These are phyloP conservation scores for Pseudozyma pruni DNA, from an alignment of 1,284 basidiomycete species.

Conservation along the genomic window DNA sequence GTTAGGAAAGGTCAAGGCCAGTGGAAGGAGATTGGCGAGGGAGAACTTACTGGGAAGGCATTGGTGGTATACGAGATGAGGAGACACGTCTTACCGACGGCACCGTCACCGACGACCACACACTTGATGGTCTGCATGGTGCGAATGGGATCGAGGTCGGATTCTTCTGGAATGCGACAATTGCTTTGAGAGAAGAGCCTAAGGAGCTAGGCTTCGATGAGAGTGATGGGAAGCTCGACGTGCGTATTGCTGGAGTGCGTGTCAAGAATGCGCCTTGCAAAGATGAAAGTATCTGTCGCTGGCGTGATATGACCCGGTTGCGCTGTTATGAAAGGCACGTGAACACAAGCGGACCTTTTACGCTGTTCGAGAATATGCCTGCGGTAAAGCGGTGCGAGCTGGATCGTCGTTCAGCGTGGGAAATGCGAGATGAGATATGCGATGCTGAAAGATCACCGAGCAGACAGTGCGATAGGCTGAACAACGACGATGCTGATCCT, in stretches of 20 bases:
- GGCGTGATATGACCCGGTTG: too few relatives aligned
- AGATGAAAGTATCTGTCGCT: too few relatives aligned
- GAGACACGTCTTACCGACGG: conserved; percentile 67
- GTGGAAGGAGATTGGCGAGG: background rate
- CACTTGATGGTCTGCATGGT: conserved; percentile 65
- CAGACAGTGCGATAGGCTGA: background rate
- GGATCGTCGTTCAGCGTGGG: background rate
- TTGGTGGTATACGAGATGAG: conserved; percentile 68
- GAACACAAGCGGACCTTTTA: too few relatives aligned
- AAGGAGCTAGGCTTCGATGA: too few relatives aligned
- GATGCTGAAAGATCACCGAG: background rate
- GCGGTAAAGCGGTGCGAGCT: background rate
- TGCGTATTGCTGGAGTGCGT: background rate
- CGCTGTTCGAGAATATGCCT: too few relatives aligned
- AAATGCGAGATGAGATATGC: background rate
- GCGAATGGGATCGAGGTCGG: background rate
- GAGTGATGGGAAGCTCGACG: too few relatives aligned
- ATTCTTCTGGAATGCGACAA: too few relatives aligned
- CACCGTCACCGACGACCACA: conserved; percentile 68
- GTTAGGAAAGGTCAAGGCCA: background rate
- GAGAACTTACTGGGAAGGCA: conserved; percentile 64
- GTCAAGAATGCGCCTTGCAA: background rate
- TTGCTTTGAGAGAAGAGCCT: too few relatives aligned
- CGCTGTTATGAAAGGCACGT: too few relatives aligned
- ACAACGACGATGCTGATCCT: conserved; percentile 3